Base-by-base conservation (phyloP, 2,329 filamentous ascomycete species). In the Periconia sp. region DNA sequence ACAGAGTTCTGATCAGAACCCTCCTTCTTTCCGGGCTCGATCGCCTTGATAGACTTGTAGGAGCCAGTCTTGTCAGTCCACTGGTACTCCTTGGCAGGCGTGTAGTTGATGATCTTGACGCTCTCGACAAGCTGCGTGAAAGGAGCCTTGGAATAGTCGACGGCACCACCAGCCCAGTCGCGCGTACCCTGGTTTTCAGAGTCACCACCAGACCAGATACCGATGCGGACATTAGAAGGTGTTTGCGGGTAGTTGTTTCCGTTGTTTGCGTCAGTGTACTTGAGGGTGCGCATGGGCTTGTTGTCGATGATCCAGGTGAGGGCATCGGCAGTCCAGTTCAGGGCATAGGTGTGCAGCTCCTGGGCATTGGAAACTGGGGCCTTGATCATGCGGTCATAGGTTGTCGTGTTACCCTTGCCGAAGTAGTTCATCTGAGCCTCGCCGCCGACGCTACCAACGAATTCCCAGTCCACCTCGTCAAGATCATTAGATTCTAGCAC, bases 391-490 rank as follows among this genome's bases (percentile, higher is more conserved):
- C 87, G 85, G 72, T 90, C 84, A 70, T 84, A 90, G 44, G 79
- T 80, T n/a, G 79, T 79, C 40, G 81, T 84, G 70, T 88, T 76
- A 35, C 87, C 87, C 76, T 89, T 87, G 74, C 84, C 82, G 72
- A 88, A 89, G 72, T 86, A 92, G 74, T 92, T 92, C 55, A 82
- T 86, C 57, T 88, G 79, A 7, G 82, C 86, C 23, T 78, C 71
- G 12, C 77, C 81, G 41, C 74, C 70, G 61, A 89, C 85, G 43
- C 79, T 79, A 32, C 89, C 89, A 45, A 90, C 78, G 62, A 89
- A 88, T 65, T 94, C 89, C 75, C 89, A 92, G 64, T 96, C 91
- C 28, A 95, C 85, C 71, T 95, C 89, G 66, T 95, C 91, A 11
- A 92, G 78, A 57, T 91, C 86, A 56, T 94, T 87, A 36, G 87